phyloP scores from a whole-genome alignment of 2,329 filamentous ascomycete species.

The Tolypocladium guangdongense region DNA sequence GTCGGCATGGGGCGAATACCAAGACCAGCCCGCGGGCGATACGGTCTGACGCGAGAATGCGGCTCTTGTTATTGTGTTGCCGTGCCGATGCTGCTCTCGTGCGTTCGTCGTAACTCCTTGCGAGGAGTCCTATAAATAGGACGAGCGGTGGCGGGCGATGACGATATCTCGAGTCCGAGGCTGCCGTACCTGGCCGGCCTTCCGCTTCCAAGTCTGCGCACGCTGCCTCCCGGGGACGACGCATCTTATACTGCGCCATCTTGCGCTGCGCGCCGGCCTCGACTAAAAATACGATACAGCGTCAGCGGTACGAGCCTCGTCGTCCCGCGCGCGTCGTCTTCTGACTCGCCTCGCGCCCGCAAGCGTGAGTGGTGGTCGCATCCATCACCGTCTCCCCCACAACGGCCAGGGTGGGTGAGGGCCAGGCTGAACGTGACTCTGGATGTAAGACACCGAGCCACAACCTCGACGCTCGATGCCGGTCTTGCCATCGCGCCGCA shows the following conservation, averaged over 20 bases:
- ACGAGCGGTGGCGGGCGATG: not conserved
- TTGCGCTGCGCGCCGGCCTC: not conserved
- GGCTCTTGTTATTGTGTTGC: not conserved
- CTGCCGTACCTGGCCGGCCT: not conserved
- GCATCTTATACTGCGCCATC: slow-evolving; percentile 2
- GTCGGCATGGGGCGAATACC: not conserved
- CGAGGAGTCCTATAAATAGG: not conserved
- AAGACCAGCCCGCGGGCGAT: not conserved
- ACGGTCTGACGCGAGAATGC: too few species aligned
- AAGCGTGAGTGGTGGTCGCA: slow-evolving; percentile 1
- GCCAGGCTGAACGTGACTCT: slow-evolving; percentile 24
- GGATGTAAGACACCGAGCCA: slow-evolving; percentile 24
- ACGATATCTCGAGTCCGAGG: not conserved
- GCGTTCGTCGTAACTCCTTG: not conserved
- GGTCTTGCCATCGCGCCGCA: slow-evolving; percentile 15
- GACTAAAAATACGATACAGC: not conserved
- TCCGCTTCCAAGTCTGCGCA: not conserved
- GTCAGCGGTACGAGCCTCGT: slow-evolving; percentile 1
- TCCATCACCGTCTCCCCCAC: slow-evolving; percentile 1
- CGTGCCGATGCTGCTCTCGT: not conserved
- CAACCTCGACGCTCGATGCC: slow-evolving; percentile 12
- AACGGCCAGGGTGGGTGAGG: slow-evolving; percentile 10
- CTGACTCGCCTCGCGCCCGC: slow-evolving; percentile 3
- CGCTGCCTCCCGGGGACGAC: not conserved
- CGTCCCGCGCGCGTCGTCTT: slow-evolving; percentile 2